phyloP scores from a whole-genome alignment of 1,284 basidiomycete genomes.

The Thecaphora thlaspeos region DNA sequence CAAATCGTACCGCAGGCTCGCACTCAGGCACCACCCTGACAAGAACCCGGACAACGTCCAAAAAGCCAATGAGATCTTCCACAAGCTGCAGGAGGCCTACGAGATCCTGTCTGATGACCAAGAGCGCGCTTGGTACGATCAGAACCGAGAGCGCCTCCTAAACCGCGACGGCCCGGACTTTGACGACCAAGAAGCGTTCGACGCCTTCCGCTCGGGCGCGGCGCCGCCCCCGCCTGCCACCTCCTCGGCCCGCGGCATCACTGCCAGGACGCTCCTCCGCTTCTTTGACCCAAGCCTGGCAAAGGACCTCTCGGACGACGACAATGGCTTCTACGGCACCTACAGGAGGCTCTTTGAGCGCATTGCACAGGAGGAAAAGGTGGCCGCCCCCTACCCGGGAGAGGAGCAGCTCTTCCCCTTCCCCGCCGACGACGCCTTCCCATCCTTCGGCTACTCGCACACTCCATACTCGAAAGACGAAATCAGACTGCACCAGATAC shows the following conservation, averaged over 20 bases:
- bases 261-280: slow-evolving; percentile 74
- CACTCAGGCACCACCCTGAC: slow-evolving; percentile 59
- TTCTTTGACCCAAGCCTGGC: slow-evolving; percentile 79
- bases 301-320: slow-evolving; percentile 64
- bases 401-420: slow-evolving; percentile 51
- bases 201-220: slow-evolving; percentile 74
- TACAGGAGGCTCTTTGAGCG: slow-evolving; percentile 85
- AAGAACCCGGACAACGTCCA: slow-evolving; percentile 67
- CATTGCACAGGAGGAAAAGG: slow-evolving; percentile 76
- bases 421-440: slow-evolving; percentile 58
- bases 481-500: slow-evolving; percentile 30
- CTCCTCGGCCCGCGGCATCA: slow-evolving; percentile 74
- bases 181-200: slow-evolving; percentile 62
- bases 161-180: slow-evolving; percentile 41
- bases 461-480: slow-evolving; percentile 67
- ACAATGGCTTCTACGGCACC: slow-evolving; percentile 76
- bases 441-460: slow-evolving; percentile 77
- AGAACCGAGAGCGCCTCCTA: slow-evolving; percentile 74
- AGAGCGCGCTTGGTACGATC: slow-evolving; percentile 96
- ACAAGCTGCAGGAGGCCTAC: slow-evolving; percentile 87
- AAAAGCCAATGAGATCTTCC: slow-evolving; percentile 82
- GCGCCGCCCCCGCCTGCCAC: slow-evolving; percentile 60
- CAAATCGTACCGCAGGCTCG: slow-evolving; percentile 55
- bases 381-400: slow-evolving; percentile 60
- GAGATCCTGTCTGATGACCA: slow-evolving; percentile 65